These are phyloP conservation scores for Xylariaceae sp. DNA, from an alignment of 2,329 filamentous ascomycete species.

Conservation along the genomic window DNA sequence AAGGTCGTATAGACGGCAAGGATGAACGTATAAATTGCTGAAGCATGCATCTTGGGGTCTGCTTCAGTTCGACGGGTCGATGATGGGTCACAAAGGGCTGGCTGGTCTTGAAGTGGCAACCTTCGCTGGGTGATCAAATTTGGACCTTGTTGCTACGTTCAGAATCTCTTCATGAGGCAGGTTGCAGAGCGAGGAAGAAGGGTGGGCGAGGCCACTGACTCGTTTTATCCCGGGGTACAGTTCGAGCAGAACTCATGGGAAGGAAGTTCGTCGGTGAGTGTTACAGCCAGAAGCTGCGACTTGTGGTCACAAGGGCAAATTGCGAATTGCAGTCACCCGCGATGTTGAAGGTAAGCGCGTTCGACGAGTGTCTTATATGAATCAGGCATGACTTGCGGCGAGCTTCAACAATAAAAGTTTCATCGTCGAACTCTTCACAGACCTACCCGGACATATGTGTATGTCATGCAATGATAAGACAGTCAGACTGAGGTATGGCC, in stretches of 20 bases:
- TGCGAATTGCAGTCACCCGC: background rate
- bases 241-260: background rate
- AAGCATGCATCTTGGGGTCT: constrained; percentile 14
- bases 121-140: too few species aligned
- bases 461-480: too few species aligned
- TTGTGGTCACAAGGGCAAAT: too few species aligned
- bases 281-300: constrained; percentile 2
- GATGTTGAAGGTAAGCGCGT: background rate
- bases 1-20: constrained; percentile 12
- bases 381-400: background rate
- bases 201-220: background rate
- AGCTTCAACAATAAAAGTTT: background rate
- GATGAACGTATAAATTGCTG: constrained; percentile 8
- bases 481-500: too few species aligned
- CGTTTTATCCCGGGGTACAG: background rate
- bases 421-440: too few species aligned
- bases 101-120: too few species aligned
- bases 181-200: background rate
- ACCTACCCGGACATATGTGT: too few species aligned
- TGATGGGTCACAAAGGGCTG: background rate
- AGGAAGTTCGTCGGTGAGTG: background rate
- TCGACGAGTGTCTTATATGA: background rate
- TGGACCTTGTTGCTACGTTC: too few species aligned
- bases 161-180: too few species aligned
- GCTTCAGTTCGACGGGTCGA: background rate